phyloP scores from a whole-genome alignment of 177 flowering plant genomes.

The Tripterygium wilfordii region DNA sequence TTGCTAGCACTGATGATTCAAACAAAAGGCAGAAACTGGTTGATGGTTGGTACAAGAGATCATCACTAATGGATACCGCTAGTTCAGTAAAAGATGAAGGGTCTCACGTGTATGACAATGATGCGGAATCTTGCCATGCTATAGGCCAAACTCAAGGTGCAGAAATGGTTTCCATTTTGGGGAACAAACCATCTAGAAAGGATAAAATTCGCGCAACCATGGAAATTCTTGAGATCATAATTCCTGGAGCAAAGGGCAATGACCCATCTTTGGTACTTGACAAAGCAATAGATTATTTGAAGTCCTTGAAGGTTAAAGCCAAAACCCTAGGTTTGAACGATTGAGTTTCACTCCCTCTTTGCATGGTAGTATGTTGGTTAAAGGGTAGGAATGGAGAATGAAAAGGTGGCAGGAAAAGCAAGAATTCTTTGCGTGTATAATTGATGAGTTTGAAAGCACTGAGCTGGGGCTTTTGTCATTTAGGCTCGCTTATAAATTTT shows the following conservation, averaged over 20 bases:
- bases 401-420: neutral
- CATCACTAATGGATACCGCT: conserved; percentile 8
- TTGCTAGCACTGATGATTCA: conserved; percentile 24
- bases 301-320: conserved; percentile 19
- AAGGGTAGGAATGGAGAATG: neutral
- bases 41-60: conserved; percentile 9
- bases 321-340: conserved; percentile 12
- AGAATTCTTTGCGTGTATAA: conserved; percentile 13
- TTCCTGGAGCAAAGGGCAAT: conserved; percentile 31
- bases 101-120: conserved; percentile 8
- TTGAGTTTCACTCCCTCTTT: conserved; percentile 1
- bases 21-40: conserved; percentile 28
- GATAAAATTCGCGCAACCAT: conserved; percentile 19
- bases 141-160: conserved; percentile 6
- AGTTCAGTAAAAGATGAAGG: conserved; percentile 5
- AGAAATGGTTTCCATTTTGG: conserved; percentile 6
- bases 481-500: neutral
- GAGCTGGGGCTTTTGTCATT: conserved; percentile 3
- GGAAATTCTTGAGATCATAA: conserved; percentile 21
- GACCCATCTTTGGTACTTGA: conserved; percentile 28
- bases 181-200: conserved; percentile 12
- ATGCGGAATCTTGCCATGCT: conserved; percentile 21
- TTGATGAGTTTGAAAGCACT: conserved; percentile 18
- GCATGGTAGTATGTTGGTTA: conserved; percentile 1
- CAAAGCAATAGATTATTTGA: conserved; percentile 30